A percentile compares a stretch with the other conserved stretches of the same genome.
phyloP scores from a whole-genome alignment of 352 stramenopile genomes.

The Globisporangium barbulae region DNA sequence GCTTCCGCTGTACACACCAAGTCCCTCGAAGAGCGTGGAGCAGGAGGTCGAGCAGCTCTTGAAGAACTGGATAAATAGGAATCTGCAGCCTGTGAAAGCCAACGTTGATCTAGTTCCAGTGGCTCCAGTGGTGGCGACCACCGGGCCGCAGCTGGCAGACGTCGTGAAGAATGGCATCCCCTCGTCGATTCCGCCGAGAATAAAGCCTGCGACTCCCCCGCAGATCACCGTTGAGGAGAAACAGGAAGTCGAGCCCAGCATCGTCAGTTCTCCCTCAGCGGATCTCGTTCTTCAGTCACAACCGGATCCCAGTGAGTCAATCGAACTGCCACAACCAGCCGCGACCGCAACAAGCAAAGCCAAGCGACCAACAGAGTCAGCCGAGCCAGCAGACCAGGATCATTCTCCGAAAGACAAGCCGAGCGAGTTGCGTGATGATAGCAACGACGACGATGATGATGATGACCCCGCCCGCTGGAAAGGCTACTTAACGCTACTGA shows the following conservation, averaged over 20 bases:
- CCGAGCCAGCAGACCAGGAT: neutral
- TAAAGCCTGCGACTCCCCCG: neutral
- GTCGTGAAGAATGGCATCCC: constrained; percentile 9
- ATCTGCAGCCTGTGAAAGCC: neutral
- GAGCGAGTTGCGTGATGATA: neutral
- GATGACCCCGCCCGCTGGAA: constrained; percentile 28
- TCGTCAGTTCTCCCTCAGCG: neutral
- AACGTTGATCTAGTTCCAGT: neutral
- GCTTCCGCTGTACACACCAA: neutral
- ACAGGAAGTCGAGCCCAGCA: neutral
- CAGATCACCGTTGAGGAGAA: neutral
- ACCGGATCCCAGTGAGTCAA: neutral
- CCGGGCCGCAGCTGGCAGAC: neutral
- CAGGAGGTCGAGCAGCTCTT: constrained; percentile 17
- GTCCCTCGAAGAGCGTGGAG: constrained; percentile 2
- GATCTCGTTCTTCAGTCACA: neutral
- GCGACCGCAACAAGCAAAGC: neutral
- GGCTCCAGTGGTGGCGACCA: neutral
- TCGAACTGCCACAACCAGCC: neutral
- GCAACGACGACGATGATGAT: neutral
- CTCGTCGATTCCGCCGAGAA: neutral
- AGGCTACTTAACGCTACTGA: constrained; percentile 35
- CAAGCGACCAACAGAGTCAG: neutral
- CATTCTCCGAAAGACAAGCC: neutral
- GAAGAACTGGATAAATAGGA: constrained; percentile 12